A percentile compares a stretch with the other conserved stretches of the same genome.
These are phyloP conservation scores for Auricularia sp. DNA, from an alignment of 768 basidiomycete genomes.

Conservation along the genomic window DNA sequence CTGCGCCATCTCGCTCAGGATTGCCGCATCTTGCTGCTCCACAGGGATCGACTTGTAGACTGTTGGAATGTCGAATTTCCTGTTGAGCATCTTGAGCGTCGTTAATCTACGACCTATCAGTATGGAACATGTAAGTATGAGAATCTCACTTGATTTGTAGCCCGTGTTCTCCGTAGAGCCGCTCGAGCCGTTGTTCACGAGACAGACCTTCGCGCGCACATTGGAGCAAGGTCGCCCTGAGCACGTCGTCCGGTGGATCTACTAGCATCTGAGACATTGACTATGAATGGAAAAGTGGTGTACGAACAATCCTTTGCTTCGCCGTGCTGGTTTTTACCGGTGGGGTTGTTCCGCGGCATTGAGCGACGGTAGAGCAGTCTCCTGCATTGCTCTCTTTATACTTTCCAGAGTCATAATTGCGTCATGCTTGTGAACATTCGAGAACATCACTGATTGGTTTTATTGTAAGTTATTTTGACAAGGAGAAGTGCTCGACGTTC, in stretches of 20 bases:
- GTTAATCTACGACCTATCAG: neutral
- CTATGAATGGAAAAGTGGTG: too few species aligned
- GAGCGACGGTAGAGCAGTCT: too few species aligned
- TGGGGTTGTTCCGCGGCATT: neutral
- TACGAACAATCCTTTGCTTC: neutral
- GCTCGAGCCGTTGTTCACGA: neutral
- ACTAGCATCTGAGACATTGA: neutral
- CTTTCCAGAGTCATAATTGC: too few species aligned
- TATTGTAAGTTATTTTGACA: too few species aligned
- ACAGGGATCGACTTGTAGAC: too few species aligned
- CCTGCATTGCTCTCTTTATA: too few species aligned
- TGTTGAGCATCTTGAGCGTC: conserved; percentile 1
- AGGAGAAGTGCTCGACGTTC: too few species aligned
- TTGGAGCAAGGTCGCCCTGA: neutral
- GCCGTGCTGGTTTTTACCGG: neutral
- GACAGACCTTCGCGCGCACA: neutral
- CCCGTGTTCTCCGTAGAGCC: neutral
- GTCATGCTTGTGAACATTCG: too few species aligned
- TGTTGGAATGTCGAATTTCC: neutral
- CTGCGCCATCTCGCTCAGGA: too few species aligned
- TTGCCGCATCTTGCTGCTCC: too few species aligned
- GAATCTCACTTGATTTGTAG: neutral
- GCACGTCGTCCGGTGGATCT: neutral
- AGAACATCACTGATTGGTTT: too few species aligned
- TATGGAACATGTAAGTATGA: neutral